These are phyloP conservation scores for Macrotyloma uniflorum DNA, from an alignment of 306 rosid genomes.

Conservation along the genomic window DNA sequence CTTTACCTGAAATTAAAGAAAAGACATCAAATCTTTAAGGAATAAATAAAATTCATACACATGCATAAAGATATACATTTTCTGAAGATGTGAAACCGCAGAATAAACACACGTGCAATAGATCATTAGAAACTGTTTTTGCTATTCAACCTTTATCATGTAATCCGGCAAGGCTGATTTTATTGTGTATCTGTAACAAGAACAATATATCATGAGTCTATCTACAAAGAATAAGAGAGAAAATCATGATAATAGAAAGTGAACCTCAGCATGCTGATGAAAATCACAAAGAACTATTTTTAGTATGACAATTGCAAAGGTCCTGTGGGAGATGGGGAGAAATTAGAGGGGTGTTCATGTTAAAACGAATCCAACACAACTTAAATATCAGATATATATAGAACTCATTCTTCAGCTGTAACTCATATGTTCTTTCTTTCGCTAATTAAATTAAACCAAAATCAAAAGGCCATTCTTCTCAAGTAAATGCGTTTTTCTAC, in stretches of 20 bases:
- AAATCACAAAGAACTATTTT: constrained; percentile 5
- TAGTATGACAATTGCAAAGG: constrained; percentile 9
- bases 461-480: constrained; percentile 19
- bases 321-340: constrained; percentile 12
- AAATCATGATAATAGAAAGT: constrained; percentile 5
- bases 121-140: constrained; percentile 30
- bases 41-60: not conserved
- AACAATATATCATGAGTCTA: constrained; percentile 35
- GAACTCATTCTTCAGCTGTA: constrained; percentile 3
- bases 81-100: constrained; percentile 18
- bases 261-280: not conserved
- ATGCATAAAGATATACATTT: constrained; percentile 14
- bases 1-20: constrained; percentile 73
- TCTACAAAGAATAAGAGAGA: constrained; percentile 30
- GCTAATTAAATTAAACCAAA: constrained; percentile 20
- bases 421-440: not conserved
- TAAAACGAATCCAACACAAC: not conserved
- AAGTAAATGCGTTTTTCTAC: constrained; percentile 12
- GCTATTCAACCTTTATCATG: constrained; percentile 85
- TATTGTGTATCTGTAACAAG: constrained; percentile 67
- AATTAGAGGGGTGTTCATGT: not conserved
- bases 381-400: not conserved
- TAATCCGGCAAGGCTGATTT: constrained; percentile 77
- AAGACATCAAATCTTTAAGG: constrained; percentile 23
- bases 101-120: constrained; percentile 30